Conservation (phyloP, 805 yeast species). For the Starmerella roubikii region DNA sequence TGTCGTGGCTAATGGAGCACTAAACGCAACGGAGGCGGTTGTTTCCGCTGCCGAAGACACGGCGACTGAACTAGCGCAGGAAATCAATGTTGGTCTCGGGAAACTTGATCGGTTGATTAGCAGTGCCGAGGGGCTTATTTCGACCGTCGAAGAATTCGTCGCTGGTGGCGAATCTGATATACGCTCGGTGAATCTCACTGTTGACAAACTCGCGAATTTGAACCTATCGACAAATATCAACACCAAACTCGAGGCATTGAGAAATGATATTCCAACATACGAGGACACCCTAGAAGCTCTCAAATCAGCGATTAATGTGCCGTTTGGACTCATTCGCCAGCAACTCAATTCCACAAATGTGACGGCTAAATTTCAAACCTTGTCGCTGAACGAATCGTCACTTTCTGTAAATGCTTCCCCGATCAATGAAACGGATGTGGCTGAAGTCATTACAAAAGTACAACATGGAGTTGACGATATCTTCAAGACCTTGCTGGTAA, state of each 20-base stretch:
- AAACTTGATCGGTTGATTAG: constrained; percentile 48
- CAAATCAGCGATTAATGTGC: constrained; percentile 38
- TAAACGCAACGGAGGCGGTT: constrained; percentile 56
- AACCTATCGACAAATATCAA: constrained; percentile 52
- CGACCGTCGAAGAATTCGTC: constrained; percentile 44
- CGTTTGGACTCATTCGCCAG: constrained; percentile 40
- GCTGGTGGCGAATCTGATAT: constrained; percentile 34
- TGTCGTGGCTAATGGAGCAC: constrained; percentile 57
- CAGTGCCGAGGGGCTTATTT: constrained; percentile 37
- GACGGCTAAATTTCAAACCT: neutral
- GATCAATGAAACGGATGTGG: neutral
- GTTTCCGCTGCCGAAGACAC: constrained; percentile 51
- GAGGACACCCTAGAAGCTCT: constrained; percentile 49
- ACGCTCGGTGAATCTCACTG: constrained; percentile 42
- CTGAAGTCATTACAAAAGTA: constrained; percentile 5
- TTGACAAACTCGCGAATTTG: constrained; percentile 41
- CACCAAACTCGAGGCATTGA: constrained; percentile 38
- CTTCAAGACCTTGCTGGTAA: constrained; percentile 2
- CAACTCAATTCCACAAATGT: constrained; percentile 24
- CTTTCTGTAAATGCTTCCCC: neutral
- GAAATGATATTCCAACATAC: constrained; percentile 49
- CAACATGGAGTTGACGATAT: constrained; percentile 1
- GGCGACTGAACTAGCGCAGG: constrained; percentile 39
- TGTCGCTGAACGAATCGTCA: neutral
- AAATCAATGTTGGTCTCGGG: constrained; percentile 50